Percentiles rank a stretch among this genome's conserved stretches.
phyloP scores from a whole-genome alignment of 371 early-diverging fungal species.

The Circinella umbellata region DNA sequence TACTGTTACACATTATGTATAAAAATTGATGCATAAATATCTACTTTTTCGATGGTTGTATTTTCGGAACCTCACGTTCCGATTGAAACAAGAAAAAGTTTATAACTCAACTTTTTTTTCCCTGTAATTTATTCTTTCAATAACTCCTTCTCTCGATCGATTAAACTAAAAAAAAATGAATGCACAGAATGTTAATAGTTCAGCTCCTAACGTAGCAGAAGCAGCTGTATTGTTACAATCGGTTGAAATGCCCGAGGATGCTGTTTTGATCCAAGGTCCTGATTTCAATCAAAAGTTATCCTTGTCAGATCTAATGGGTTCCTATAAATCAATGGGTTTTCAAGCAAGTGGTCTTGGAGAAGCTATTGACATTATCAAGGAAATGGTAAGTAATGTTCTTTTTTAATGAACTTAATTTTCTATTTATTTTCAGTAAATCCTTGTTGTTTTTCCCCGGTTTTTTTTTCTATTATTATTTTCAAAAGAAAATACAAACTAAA shows the following conservation, averaged over 20 bases:
- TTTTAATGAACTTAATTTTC: not conserved
- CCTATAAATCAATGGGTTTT: slow-evolving; percentile 86
- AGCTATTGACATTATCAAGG: slow-evolving; percentile 87
- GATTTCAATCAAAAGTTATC: slow-evolving; percentile 85
- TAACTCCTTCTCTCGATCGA: no score
- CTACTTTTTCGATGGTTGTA: no score
- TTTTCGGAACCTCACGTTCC: no score
- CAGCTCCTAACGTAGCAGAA: slow-evolving; percentile 26
- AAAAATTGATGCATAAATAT: no score
- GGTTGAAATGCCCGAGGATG: slow-evolving; percentile 67
- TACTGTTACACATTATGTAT: no score
- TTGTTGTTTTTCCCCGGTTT: no score
- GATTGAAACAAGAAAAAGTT: no score
- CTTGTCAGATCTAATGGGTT: slow-evolving; percentile 64
- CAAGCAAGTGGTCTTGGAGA: slow-evolving; percentile 91
- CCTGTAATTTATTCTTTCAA: no score
- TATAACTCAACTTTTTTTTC: no score
- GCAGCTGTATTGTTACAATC: slow-evolving; percentile 79
- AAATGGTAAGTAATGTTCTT: slow-evolving; percentile 69
- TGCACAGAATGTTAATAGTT: not conserved
- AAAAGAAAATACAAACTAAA: not conserved
- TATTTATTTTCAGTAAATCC: no score
- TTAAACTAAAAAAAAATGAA: not conserved
- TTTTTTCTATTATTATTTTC: no score
- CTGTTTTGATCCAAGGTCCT: slow-evolving; percentile 79